Percentiles rank a stretch among this genome's conserved stretches.
These are phyloP conservation scores for Albatrellus sp. DNA, from an alignment of 1,284 basidiomycete species.

Conservation along the genomic window DNA sequence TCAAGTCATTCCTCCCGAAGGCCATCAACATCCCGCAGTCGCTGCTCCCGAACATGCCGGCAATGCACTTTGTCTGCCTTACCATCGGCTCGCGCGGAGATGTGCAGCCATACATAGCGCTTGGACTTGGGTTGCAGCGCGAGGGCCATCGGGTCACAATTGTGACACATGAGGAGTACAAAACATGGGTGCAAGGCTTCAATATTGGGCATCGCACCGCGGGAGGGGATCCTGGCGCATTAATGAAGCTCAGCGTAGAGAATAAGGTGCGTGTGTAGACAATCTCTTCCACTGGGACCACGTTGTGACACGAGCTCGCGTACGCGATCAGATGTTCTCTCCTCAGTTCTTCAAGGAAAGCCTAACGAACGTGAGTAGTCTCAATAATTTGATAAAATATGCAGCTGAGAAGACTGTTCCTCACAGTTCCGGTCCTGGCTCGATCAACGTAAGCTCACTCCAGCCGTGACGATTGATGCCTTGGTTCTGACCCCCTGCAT, in stretches of 20 bases:
- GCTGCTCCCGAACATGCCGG: constrained; percentile 19
- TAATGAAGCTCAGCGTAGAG: constrained; percentile 49
- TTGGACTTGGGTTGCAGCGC: constrained; percentile 31
- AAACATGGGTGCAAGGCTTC: constrained; percentile 46
- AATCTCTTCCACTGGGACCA: background rate
- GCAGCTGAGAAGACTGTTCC: background rate
- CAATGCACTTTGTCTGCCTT: constrained; percentile 30
- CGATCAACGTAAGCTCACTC: constrained; percentile 41
- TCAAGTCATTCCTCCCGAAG: constrained; percentile 25
- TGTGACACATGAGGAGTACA: constrained; percentile 54
- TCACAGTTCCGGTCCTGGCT: constrained; percentile 62
- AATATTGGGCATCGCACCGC: constrained; percentile 60
- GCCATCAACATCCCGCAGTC: constrained; percentile 33
- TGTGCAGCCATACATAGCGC: constrained; percentile 40
- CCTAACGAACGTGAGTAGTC: constrained; percentile 33
- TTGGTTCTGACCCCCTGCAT: background rate
- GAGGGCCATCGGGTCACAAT: constrained; percentile 47
- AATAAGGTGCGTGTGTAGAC: constrained; percentile 32
- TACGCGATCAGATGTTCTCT: constrained; percentile 47
- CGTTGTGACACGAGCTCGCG: constrained; percentile 17
- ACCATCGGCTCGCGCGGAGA: constrained; percentile 41
- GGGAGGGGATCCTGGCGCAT: constrained; percentile 69
- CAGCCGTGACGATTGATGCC: constrained; percentile 2
- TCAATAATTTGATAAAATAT: background rate
- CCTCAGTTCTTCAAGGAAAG: constrained; percentile 74